Percentiles rank a stretch among this genome's conserved stretches.
Conservation (phyloP, 1,139 yeast genomes). For the Hyphopichia pseudoburtonii region DNA sequence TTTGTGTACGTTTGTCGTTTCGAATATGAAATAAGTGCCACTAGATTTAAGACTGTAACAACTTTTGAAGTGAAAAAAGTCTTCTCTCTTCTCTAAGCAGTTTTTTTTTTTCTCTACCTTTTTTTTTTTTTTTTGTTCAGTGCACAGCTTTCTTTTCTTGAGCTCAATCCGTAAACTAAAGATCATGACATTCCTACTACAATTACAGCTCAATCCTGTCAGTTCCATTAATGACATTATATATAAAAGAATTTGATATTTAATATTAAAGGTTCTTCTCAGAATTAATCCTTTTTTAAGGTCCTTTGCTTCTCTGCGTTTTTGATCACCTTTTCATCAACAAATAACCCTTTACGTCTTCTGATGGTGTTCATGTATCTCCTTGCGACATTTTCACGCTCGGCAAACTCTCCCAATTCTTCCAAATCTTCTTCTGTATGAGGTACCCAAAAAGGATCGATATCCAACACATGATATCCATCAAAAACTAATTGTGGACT, state of each 20-base stretch:
- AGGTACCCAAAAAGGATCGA: constrained; percentile 99
- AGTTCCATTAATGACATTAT: neutral
- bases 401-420: constrained; percentile 90
- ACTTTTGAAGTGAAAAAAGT: too few relatives aligned
- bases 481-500: constrained; percentile 91
- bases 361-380: constrained; percentile 80
- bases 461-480: constrained; percentile 82
- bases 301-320: constrained; percentile 95
- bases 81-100: constrained; percentile 1
- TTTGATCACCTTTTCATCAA: constrained; percentile 85
- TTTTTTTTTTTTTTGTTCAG: neutral
- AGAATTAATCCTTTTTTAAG: constrained; percentile 56
- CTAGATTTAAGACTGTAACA: too few relatives aligned
- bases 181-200: too few relatives aligned
- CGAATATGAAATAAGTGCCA: too few relatives aligned
- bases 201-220: too few relatives aligned
- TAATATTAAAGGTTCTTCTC: too few relatives aligned
- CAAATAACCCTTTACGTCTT: constrained; percentile 83
- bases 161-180: too few relatives aligned
- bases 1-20: neutral
- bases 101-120: too few relatives aligned
- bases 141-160: neutral
- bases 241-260: too few relatives aligned
- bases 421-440: constrained; percentile 95
- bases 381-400: constrained; percentile 86